Evolutionary conservation across 2,329 filamentous ascomycete genomes (phyloP).

Genomic region (Aspergillus sp.): DNA sequence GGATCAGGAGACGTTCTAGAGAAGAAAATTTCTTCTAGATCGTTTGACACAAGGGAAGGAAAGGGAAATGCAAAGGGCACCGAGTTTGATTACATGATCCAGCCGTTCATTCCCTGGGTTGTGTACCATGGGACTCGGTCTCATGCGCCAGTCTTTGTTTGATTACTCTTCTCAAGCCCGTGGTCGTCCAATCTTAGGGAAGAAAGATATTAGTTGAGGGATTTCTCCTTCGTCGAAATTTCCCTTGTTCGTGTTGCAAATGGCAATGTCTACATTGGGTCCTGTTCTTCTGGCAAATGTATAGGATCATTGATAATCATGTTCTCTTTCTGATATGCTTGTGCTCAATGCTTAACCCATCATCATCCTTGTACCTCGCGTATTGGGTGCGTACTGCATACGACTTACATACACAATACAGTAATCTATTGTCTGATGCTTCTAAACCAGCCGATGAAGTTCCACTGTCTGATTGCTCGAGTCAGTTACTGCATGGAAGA

Average conservation of each 20-base stretch:
- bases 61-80: background rate
- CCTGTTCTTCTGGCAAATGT: background rate
- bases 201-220: background rate
- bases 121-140: background rate
- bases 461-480: background rate
- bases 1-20: background rate
- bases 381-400: background rate
- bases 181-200: background rate
- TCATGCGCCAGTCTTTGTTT: background rate
- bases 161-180: background rate
- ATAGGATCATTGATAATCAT: background rate
- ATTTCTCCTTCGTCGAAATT: background rate
- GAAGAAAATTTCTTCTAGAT: background rate
- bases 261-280: background rate
- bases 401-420: background rate
- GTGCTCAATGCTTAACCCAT: background rate
- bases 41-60: background rate
- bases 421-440: background rate
- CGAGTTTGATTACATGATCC: constrained; percentile 3
- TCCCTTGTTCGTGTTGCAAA: background rate
- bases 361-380: background rate
- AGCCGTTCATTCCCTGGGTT: background rate
- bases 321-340: background rate
- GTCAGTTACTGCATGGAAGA: too few species aligned
- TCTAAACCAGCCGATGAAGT: background rate